Base-by-base conservation (phyloP, 2,329 filamentous ascomycete genomes). In the Laburnicola sp. region DNA sequence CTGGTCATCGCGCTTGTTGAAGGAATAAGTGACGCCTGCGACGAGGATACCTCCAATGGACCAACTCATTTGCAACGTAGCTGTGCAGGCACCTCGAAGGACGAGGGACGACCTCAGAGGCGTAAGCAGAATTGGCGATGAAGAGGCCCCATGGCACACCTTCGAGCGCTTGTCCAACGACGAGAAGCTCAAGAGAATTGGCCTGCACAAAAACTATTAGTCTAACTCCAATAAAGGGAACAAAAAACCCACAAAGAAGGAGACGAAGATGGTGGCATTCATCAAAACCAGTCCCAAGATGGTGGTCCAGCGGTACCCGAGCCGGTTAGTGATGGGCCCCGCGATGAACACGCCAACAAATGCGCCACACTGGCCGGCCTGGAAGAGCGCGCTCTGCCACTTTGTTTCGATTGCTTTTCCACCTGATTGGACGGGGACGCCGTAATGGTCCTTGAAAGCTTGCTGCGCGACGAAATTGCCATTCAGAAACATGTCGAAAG, bases 1-100 rank as follows among this genome's bases (percentile, higher is more conserved):
- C 35, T 65, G 50, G 23, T 64, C 60, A 4, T 28, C 47, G 21
- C 58, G 59, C 10, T 56, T 53, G 44, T 83, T 75, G 73, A 82
- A 84, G 39, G 69, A 65, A 65, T 81, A 84, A 47, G 78, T 80
- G 51, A 81, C 76, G 44, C 68, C 82, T 32, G 78, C 81, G 31
- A 85, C 82, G 47, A 86, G 82, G 67, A 86, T 85, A 30, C 70
- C 65, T 23, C 82, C 83, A 61, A 85, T 81, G 16, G 82, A 80
- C 82, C 82, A 86, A 70, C 81, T 82, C 81, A 85, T 84, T 67
- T 86, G 82, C 59, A 86, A 62, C 75, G 82, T 85, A 64, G 82
- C 79, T 3, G 83, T 86, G 2, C 77, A 78, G 8, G 80, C 78
- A 46, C 79, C 83, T 65, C 82, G 73, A 50, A 86, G 70, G 58